These are phyloP conservation scores for Xylariaceae sp. DNA, from an alignment of 2,329 filamentous ascomycete species.

Conservation along the genomic window DNA sequence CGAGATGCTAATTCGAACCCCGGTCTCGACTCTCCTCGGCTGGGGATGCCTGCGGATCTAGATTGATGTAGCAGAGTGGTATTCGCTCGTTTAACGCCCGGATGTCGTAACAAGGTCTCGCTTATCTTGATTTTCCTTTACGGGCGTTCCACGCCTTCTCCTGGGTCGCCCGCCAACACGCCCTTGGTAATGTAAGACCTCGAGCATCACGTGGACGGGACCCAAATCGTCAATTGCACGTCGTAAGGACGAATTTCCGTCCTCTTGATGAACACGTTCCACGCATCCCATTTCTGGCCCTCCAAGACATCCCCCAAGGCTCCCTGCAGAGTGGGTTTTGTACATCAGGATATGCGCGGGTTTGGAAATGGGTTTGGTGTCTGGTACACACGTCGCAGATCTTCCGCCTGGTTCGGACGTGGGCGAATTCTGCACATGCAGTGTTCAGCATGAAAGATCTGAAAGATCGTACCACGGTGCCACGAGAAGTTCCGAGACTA, in stretches of 20 bases:
- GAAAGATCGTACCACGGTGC: constrained; percentile 22
- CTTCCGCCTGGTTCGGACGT: background rate
- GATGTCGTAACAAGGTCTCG: background rate
- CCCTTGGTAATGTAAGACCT: background rate
- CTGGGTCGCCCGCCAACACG: background rate
- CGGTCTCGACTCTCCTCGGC: background rate
- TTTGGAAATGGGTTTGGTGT: constrained; percentile 6
- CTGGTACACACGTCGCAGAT: constrained; percentile 4
- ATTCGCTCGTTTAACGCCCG: background rate
- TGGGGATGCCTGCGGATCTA: background rate
- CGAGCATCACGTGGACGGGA: background rate
- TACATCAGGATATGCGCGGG: background rate
- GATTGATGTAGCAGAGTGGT: background rate
- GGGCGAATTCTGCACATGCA: constrained; percentile 8
- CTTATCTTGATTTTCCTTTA: constrained; percentile 1
- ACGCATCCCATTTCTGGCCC: background rate
- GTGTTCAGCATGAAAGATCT: constrained; percentile 13
- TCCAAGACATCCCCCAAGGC: background rate
- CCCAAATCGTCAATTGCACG: background rate
- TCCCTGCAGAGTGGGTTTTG: constrained; percentile 2
- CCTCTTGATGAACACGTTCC: background rate
- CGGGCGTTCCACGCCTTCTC: background rate
- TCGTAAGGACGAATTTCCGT: too few relatives aligned
- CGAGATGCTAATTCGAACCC: background rate
- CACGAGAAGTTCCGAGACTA: constrained; percentile 28